A percentile compares a stretch with the other conserved stretches of the same genome.
These are phyloP conservation scores for Lyophyllum semitale DNA, from an alignment of 768 basidiomycete species.

Conservation along the genomic window DNA sequence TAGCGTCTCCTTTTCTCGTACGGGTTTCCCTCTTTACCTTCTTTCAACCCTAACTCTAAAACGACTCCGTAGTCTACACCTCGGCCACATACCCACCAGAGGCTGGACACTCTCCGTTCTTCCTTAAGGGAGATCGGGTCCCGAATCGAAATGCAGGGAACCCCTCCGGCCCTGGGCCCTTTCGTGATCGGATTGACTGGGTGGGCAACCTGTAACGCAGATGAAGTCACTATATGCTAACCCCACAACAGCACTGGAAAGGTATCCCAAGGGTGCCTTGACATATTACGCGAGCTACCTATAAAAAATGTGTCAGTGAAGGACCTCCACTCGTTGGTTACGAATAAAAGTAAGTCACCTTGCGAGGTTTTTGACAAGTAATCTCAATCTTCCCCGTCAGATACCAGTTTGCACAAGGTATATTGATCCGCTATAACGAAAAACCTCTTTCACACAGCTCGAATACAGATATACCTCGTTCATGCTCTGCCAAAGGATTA, in stretches of 20 bases:
- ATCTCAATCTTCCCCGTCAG: constrained; percentile 29
- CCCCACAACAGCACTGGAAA: constrained; percentile 63
- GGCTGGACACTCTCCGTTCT: constrained; percentile 51
- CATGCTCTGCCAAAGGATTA: constrained; percentile 75
- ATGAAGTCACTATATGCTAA: background rate
- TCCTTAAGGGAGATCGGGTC: constrained; percentile 60
- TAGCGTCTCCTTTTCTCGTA: constrained; percentile 84
- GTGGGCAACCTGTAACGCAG: constrained; percentile 36
- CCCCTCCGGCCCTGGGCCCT: constrained; percentile 68
- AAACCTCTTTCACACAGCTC: background rate
- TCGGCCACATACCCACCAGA: constrained; percentile 73
- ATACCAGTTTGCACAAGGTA: constrained; percentile 61
- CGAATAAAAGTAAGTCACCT: constrained; percentile 43
- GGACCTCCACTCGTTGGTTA: constrained; percentile 60
- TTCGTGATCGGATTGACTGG: constrained; percentile 84
- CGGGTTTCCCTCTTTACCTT: constrained; percentile 19
- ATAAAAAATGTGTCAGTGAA: constrained; percentile 55
- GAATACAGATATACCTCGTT: constrained; percentile 68
- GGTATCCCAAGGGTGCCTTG: constrained; percentile 76
- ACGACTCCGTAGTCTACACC: constrained; percentile 60
- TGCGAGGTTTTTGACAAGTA: background rate
- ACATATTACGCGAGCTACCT: constrained; percentile 72
- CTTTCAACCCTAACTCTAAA: constrained; percentile 9
- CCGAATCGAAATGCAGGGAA: constrained; percentile 56
- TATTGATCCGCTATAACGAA: background rate